Evolutionary conservation across 1,284 basidiomycete species (phyloP).

Genomic region (Puccinia brachypodii): DNA sequence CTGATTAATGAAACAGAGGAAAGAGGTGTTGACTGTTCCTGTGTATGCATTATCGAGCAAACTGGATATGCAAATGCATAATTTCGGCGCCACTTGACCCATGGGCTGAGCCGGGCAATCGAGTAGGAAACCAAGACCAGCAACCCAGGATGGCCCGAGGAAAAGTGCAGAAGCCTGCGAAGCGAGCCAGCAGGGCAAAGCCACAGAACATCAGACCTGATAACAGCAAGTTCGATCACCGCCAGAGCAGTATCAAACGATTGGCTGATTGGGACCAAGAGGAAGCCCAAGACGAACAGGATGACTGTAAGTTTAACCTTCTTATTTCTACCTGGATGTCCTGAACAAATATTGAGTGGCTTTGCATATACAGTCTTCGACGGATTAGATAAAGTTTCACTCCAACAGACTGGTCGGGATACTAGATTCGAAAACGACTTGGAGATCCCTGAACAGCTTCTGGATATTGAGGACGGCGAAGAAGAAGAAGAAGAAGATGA

Average conservation of each 20-base stretch:
- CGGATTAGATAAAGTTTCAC: slow-evolving; percentile 34
- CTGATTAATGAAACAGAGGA: too few relatives aligned
- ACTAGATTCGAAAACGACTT: slow-evolving; percentile 30
- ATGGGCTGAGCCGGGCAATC: too few relatives aligned
- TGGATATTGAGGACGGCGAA: slow-evolving; percentile 33
- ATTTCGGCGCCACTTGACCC: too few relatives aligned
- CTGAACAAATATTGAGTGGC: background rate
- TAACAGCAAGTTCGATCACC: slow-evolving; percentile 4
- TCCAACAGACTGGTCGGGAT: slow-evolving; percentile 12
- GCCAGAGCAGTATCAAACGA: slow-evolving; percentile 33
- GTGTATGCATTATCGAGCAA: too few relatives aligned
- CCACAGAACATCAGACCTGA: slow-evolving; percentile 13
- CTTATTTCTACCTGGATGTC: background rate
- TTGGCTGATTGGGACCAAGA: slow-evolving; percentile 42
- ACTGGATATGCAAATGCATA: slow-evolving; percentile 7
- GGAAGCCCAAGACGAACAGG: slow-evolving; percentile 39
- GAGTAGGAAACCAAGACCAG: background rate
- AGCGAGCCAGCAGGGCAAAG: background rate
- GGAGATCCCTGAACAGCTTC: slow-evolving; percentile 32
- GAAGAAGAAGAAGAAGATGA: slow-evolving; percentile 11
- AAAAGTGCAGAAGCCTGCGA: background rate
- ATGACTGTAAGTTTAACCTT: slow-evolving; percentile 14
- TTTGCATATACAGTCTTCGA: slow-evolving; percentile 32
- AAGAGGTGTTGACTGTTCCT: too few relatives aligned
- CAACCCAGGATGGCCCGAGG: background rate